Percentiles rank a stretch among this genome's conserved stretches.
phyloP scores from a whole-genome alignment of 768 basidiomycete genomes.

The Daedaleopsis sinensis region DNA sequence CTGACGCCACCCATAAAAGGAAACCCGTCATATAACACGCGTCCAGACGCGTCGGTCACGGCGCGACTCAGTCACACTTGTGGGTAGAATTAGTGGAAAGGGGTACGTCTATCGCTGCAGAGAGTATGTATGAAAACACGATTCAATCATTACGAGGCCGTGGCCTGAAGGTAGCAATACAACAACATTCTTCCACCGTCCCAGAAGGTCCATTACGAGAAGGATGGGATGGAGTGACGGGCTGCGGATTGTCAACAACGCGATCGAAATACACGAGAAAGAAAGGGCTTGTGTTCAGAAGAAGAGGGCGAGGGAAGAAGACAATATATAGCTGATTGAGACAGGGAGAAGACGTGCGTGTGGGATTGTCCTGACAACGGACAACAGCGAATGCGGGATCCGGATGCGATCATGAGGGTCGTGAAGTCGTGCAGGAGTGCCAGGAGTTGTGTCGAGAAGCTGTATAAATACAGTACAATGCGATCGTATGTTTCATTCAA shows the following conservation, averaged over 20 bases:
- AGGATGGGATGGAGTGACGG: not conserved
- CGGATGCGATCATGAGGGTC: constrained; percentile 11
- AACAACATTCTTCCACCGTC: not conserved
- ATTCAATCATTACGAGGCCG: not conserved
- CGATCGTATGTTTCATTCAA: constrained; percentile 2
- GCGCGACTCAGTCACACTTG: constrained; percentile 1
- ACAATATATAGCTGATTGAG: not conserved
- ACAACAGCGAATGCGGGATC: not conserved
- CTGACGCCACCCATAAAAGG: constrained; percentile 12
- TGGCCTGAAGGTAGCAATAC: not conserved
- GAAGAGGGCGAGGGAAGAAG: not conserved
- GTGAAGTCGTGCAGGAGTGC: constrained; percentile 1
- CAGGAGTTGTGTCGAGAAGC: not conserved
- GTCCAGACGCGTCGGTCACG: constrained; percentile 19
- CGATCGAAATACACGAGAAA: too few species aligned
- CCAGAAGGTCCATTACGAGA: not conserved
- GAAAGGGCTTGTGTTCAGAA: not conserved
- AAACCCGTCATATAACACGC: constrained; percentile 4
- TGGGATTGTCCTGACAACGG: constrained; percentile 3
- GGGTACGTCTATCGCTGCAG: not conserved
- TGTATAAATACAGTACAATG: not conserved
- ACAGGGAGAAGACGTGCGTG: not conserved
- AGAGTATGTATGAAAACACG: not conserved
- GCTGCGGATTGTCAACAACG: not conserved
- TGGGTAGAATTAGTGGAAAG: not conserved